Evolutionary conservation across 2,329 filamentous ascomycete species (phyloP).

Genomic region (Sordariomycetes sp.): DNA sequence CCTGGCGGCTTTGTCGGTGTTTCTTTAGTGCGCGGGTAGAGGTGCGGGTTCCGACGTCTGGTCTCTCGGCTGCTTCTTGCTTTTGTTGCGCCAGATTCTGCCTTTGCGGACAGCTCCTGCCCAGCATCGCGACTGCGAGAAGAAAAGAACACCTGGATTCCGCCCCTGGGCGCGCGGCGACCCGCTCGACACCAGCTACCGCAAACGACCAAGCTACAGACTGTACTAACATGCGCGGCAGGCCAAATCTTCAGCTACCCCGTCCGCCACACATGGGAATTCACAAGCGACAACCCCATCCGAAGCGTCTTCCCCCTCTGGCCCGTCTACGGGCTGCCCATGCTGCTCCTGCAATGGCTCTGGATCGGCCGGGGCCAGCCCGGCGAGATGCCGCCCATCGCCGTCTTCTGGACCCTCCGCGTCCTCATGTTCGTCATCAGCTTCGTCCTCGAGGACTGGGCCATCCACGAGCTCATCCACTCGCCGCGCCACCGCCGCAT

Average conservation of each 20-base stretch:
- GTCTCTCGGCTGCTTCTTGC: not conserved
- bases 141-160: no score
- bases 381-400: slow-evolving; percentile 65
- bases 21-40: not conserved
- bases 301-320: slow-evolving; percentile 95
- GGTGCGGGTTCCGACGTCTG: not conserved
- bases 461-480: slow-evolving; percentile 78
- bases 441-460: slow-evolving; percentile 97
- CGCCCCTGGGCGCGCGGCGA: no score
- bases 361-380: slow-evolving; percentile 74
- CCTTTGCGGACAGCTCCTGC: not conserved
- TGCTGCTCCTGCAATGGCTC: slow-evolving; percentile 85
- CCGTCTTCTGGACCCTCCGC: slow-evolving; percentile 81
- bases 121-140: not conserved
- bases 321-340: slow-evolving; percentile 87
- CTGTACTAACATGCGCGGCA: slow-evolving; percentile 20
- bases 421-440: slow-evolving; percentile 88
- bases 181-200: not conserved
- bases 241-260: slow-evolving; percentile 90
- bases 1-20: not conserved
- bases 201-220: not conserved
- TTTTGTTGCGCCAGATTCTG: not conserved
- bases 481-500: slow-evolving; percentile 58
- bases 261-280: slow-evolving; percentile 88
- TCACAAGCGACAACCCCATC: slow-evolving; percentile 75